phyloP scores from a whole-genome alignment of 768 basidiomycete species.

The Suillus occidentalis region DNA sequence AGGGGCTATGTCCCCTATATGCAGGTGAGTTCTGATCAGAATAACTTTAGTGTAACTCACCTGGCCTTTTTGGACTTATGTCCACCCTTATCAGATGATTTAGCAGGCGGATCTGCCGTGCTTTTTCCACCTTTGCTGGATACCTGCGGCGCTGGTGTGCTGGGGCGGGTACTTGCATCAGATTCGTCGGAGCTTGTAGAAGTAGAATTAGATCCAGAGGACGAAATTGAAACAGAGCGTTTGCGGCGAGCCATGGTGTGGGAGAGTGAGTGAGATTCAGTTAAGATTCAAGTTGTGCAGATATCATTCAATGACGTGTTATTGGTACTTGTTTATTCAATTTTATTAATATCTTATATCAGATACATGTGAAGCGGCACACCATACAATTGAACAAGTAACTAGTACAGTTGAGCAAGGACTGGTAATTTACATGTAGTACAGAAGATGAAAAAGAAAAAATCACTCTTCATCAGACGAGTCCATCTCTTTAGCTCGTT shows the following conservation, averaged over 20 bases:
- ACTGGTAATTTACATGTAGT: too few species aligned
- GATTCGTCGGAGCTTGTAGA: neutral
- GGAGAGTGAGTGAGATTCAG: neutral
- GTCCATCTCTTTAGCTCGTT: too few species aligned
- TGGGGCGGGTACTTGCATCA: neutral
- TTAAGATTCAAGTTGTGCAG: too few species aligned
- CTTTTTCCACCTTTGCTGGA: neutral
- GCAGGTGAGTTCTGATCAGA: neutral
- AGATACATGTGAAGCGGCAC: too few species aligned
- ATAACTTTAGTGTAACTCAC: neutral
- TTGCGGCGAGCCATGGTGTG: neutral
- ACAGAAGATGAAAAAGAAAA: too few species aligned
- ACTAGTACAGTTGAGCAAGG: too few species aligned
- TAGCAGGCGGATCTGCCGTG: too few species aligned
- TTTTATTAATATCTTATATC: too few species aligned
- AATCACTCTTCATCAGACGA: too few species aligned
- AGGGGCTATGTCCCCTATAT: neutral
- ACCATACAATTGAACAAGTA: too few species aligned
- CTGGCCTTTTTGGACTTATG: neutral
- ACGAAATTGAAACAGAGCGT: neutral
- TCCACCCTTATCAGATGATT: neutral
- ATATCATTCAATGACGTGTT: neutral
- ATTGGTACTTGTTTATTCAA: too few species aligned
- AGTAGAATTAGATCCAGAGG: neutral
- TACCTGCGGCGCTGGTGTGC: neutral